Evolutionary conservation across 1,284 basidiomycete species (phyloP).

Genomic region (Papiliotrema nemorosa): DNA sequence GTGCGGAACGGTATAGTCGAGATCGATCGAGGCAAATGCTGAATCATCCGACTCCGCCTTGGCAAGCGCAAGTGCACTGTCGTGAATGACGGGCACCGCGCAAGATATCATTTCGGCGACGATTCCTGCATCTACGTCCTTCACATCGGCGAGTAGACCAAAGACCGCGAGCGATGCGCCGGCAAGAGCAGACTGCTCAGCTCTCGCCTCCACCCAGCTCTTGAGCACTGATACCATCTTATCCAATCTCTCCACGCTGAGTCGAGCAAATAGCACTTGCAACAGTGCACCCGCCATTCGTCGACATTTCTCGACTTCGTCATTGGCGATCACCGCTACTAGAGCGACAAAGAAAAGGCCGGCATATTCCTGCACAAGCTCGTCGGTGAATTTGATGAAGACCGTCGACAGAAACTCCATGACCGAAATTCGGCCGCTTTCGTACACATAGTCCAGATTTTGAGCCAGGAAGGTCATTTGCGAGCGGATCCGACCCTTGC

Average conservation of each 20-base stretch:
- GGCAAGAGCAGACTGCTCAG: slow-evolving; percentile 31
- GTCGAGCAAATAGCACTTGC: slow-evolving; percentile 65
- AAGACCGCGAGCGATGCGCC: slow-evolving; percentile 64
- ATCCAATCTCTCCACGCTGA: slow-evolving; percentile 60
- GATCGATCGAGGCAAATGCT: slow-evolving; percentile 51
- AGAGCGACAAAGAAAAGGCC: slow-evolving; percentile 90
- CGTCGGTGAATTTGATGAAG: slow-evolving; percentile 76
- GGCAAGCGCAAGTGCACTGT: slow-evolving; percentile 52
- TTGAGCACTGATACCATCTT: slow-evolving; percentile 64
- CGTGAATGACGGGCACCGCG: slow-evolving; percentile 52
- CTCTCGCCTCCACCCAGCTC: slow-evolving; percentile 59
- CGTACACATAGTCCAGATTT: slow-evolving; percentile 87
- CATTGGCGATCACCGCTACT: slow-evolving; percentile 90
- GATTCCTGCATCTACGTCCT: slow-evolving; percentile 58
- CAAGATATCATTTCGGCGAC: slow-evolving; percentile 47
- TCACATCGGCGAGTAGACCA: slow-evolving; percentile 63
- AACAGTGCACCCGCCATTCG: slow-evolving; percentile 82
- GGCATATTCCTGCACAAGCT: slow-evolving; percentile 73
- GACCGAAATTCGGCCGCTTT: slow-evolving; percentile 85
- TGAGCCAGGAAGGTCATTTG: slow-evolving; percentile 91
- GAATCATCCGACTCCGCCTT: slow-evolving; percentile 51
- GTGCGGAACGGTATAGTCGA: slow-evolving; percentile 82
- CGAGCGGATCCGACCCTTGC: slow-evolving; percentile 79
- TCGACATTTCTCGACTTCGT: slow-evolving; percentile 81
- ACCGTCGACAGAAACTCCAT: slow-evolving; percentile 85